Percentiles rank a stretch among this genome's conserved stretches.
Evolutionary conservation across 2,329 filamentous ascomycete species (phyloP).

Genomic region (Colletotrichum higginsianum): DNA sequence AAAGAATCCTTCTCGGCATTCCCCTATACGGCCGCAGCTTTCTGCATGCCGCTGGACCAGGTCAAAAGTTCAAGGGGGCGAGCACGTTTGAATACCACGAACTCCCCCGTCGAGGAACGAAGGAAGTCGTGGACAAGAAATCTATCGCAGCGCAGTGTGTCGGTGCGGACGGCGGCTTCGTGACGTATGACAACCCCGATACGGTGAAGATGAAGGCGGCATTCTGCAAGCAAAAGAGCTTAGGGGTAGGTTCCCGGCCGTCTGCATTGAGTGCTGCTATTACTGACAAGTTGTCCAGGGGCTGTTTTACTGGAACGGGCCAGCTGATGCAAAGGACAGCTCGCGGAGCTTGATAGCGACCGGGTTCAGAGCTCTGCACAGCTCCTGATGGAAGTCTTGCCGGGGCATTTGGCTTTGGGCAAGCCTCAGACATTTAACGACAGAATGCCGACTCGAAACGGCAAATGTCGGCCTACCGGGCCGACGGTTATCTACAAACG

Average conservation of each 20-base stretch:
- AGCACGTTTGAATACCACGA: slow-evolving; percentile 82
- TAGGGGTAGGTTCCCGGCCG: slow-evolving; percentile 68
- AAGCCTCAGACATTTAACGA: slow-evolving; percentile 26
- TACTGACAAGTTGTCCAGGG: slow-evolving; percentile 63
- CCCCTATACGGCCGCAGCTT: slow-evolving; percentile 85
- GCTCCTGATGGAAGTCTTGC: slow-evolving; percentile 49
- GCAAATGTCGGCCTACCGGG: slow-evolving; percentile 37
- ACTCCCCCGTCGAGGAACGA: slow-evolving; percentile 73
- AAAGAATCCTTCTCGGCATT: slow-evolving; percentile 82
- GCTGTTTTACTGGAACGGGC: slow-evolving; percentile 87
- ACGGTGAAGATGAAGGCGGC: slow-evolving; percentile 83
- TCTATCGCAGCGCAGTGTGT: slow-evolving; percentile 80
- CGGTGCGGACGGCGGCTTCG: slow-evolving; percentile 82
- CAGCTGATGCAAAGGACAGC: slow-evolving; percentile 74
- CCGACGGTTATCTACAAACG: slow-evolving; percentile 23
- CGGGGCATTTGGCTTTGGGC: slow-evolving; percentile 23
- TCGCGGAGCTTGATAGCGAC: slow-evolving; percentile 71
- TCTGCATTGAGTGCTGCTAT: background rate
- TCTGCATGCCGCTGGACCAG: slow-evolving; percentile 74
- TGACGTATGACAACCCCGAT: slow-evolving; percentile 84
- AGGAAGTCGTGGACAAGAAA: slow-evolving; percentile 78
- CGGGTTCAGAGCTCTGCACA: slow-evolving; percentile 72
- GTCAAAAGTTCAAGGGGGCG: slow-evolving; percentile 70
- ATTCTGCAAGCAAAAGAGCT: slow-evolving; percentile 78
- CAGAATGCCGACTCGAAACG: slow-evolving; percentile 29